Base-by-base conservation (phyloP, 257 asterid genomes). In the Plantago major region DNA sequence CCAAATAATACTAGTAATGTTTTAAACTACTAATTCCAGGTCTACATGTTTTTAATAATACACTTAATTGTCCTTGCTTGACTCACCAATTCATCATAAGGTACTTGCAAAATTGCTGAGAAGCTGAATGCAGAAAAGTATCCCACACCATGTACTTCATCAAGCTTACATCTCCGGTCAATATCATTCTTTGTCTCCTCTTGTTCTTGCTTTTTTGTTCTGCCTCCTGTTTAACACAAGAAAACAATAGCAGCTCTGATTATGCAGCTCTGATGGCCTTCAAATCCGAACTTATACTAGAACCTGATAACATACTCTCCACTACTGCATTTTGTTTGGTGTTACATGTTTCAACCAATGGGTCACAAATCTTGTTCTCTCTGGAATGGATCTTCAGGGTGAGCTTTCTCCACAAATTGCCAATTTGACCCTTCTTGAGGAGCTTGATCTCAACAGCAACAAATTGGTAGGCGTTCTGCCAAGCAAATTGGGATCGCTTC, bases 261-360 rank as follows among this genome's bases (percentile, higher is more conserved):
- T 67, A 71, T 71, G 58, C 64, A 48, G 70, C 76, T 67, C 62
- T 78, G 17, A 57, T 75, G 51, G 65, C 81, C 38, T 72, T 78
- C 50, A 77, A 73, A 63, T 77, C 79, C 33, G 28, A 42, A 22
- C 61, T 73, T 12, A 12, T 46, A 9, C 54, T 69, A 17, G 57
- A 51, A 48, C 38, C 62, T 10, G 60, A 65, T n/a, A 62, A 60
- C 59, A 46, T 69, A 46, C 10, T 78, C 30, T 68, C 75, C 55
- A 62, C 30, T 58, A 61, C 57, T 74, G 78, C 70, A 64, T 9
- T 40, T 78, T 80, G 80, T 61, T 26, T 33, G 84, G 78, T 46
- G 72, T 72, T 57, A 61, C 70, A 11, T 79, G 84, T 67, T 55
- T 46, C 42, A 64, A 63, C 30, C 38, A 63, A 22, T 2, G 79